Base-by-base conservation (phyloP, 371 early-diverging fungal species). In the Mucor saturninus region DNA sequence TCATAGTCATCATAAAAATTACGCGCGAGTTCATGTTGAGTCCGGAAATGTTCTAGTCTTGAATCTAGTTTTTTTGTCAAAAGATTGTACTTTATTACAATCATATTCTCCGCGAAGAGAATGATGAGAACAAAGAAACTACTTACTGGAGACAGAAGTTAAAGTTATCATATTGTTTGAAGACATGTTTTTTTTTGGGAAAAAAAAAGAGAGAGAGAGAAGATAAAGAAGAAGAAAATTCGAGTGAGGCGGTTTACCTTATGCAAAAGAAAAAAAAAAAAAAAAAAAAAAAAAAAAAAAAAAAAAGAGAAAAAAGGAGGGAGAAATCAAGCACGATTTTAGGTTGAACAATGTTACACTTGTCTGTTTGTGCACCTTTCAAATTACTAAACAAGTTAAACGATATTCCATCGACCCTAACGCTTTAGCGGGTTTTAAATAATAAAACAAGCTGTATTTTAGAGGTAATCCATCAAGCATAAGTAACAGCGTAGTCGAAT, bases 1-100 rank as follows among this genome's bases (percentile, higher is more conserved):
- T 79, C 79, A 53, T 62, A 29, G 49, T 79, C 79, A 56, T 79
- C 79, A 31, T 79, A 79, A 49, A 79, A 79, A 15, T 79, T 79
- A 37, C 74, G 68, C 39, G 79, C 79, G 1, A 79, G 64, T 55
- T 79, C 79, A 39, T 76, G 62, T 55, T 79, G 68, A 9, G 79
- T 72, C 53, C 62, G 67, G 61, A 76, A 76, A 13, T 67, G 68
- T 38, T 74, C 79, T 29, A 79, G 72, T 32, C 71, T 66, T 42
- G 48, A 29, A 57, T 54, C 65, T 65, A 42, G 7, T 28, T 21
- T 48, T 10, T 7, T 38, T 9, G 21, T 21, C 21, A 21, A 21
- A 21, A 21, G 21, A 21, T 21, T 21, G 21, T 21, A 21, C 21
- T 39, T 29, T 48, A 11, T 21, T 3, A 14, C 5, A 0, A 32